phyloP scores from a whole-genome alignment of 129 eudicot species.

The Chrysanthemum lavandulifolium region DNA sequence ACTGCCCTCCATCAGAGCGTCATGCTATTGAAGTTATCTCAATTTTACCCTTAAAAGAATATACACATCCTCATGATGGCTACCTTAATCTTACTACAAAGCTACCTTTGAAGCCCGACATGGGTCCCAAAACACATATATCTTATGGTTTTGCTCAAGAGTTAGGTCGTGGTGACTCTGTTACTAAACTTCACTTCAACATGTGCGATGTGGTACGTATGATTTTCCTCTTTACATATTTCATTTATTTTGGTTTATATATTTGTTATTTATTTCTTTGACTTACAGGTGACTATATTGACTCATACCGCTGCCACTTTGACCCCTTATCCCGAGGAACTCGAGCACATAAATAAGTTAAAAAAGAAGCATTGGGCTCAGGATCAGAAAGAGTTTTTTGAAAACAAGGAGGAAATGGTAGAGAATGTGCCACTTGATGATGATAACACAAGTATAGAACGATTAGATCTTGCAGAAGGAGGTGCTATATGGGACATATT shows the following conservation, averaged over 20 bases:
- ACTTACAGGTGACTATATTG: conserved; percentile 52
- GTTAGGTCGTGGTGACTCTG: conserved; percentile 70
- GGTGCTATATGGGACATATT: conserved; percentile 85
- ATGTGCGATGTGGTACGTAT: conserved; percentile 47
- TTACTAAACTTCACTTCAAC: conserved; percentile 57
- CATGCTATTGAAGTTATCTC: too few species aligned
- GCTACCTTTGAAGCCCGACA: conserved; percentile 28
- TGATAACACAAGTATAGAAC: conserved; percentile 8
- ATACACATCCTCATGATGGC: too few species aligned
- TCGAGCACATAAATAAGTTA: too few species aligned
- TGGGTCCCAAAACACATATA: conserved; percentile 40
- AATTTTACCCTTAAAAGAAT: too few species aligned
- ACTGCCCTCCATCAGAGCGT: too few species aligned
- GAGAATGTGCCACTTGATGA: not conserved
- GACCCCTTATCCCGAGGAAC: too few species aligned
- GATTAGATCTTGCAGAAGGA: conserved; percentile 36
- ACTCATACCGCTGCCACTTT: conserved; percentile 29
- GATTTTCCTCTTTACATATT: too few species aligned
- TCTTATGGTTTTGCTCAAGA: conserved; percentile 59
- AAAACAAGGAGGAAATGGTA: not conserved
- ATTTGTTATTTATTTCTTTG: too few species aligned
- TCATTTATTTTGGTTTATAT: too few species aligned
- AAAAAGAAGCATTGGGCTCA: too few species aligned
- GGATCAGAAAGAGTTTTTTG: not conserved
- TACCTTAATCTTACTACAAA: conserved; percentile 2